Evolutionary conservation across 768 basidiomycete species (phyloP).

Genomic region (Suillus sp.): DNA sequence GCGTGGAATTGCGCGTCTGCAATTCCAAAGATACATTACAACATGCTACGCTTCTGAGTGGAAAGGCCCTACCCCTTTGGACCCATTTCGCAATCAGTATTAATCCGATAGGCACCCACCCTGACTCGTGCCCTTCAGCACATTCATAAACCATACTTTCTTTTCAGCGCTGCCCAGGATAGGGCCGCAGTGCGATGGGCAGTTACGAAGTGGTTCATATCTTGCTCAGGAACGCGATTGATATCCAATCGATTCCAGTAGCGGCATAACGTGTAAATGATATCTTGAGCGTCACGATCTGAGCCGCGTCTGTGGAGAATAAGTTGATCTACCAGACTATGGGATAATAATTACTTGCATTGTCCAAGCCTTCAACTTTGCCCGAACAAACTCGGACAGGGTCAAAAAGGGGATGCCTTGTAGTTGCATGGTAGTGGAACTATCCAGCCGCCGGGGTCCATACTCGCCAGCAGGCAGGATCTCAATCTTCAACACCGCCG

Average conservation of each 20-base stretch:
- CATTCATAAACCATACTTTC: conserved; percentile 65
- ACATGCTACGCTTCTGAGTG: conserved; percentile 2
- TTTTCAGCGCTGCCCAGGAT: conserved; percentile 74
- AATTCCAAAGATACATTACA: conserved; percentile 4
- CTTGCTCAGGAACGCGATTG: conserved; percentile 83
- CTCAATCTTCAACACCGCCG: conserved; percentile 58
- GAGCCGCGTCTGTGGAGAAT: conserved; percentile 54
- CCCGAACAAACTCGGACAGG: conserved; percentile 84
- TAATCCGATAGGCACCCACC: conserved; percentile 32
- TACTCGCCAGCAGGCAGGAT: conserved; percentile 81
- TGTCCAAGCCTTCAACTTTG: conserved; percentile 82
- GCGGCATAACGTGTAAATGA: conserved; percentile 65
- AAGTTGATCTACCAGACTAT: conserved; percentile 18
- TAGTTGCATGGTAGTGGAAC: conserved; percentile 64
- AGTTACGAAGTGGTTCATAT: conserved; percentile 77
- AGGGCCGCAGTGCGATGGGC: conserved; percentile 61
- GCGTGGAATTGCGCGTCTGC: conserved; percentile 4
- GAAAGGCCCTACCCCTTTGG: conserved; percentile 21
- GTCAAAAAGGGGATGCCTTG: conserved; percentile 79
- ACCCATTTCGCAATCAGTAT: conserved; percentile 24
- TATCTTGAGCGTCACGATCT: conserved; percentile 78
- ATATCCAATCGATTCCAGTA: conserved; percentile 86
- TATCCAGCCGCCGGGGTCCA: conserved; percentile 74
- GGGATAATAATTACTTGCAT: conserved; percentile 51
- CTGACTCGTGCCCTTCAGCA: conserved; percentile 10